phyloP scores from a whole-genome alignment of 2,329 filamentous ascomycete species.

The Botryotinia globosa region DNA sequence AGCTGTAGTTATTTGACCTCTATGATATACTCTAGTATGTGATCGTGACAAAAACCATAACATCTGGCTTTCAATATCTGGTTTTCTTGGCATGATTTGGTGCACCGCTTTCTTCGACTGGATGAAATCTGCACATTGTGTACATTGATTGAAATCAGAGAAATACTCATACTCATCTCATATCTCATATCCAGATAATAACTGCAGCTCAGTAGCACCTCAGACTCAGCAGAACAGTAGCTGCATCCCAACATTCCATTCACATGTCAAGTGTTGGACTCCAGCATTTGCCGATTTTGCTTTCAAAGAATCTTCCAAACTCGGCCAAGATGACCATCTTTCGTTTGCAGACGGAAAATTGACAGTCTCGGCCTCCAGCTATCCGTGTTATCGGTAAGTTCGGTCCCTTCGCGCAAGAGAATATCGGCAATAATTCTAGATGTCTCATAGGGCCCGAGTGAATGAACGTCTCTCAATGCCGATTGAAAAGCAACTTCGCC shows the following conservation, averaged over 20 bases:
- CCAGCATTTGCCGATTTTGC: not conserved
- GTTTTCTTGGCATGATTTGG: not conserved
- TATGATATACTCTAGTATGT: too few species aligned
- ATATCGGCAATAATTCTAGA: not conserved
- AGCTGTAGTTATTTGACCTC: too few species aligned
- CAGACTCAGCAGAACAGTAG: not conserved
- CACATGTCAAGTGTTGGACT: too few species aligned
- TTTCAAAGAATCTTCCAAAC: not conserved
- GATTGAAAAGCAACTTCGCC: not conserved
- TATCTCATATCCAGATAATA: not conserved
- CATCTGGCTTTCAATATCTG: not conserved
- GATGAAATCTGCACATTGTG: not conserved
- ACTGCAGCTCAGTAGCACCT: not conserved
- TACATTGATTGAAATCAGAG: not conserved
- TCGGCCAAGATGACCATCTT: not conserved
- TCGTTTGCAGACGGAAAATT: not conserved
- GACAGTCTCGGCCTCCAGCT: not conserved
- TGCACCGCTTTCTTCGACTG: not conserved
- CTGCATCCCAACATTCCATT: not conserved
- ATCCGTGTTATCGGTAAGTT: not conserved
- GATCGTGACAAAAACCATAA: too few species aligned
- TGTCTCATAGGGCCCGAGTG: not conserved
- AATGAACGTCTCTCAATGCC: not conserved
- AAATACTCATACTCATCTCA: not conserved
- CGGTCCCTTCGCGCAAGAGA: not conserved